Evolutionary conservation across 1,284 basidiomycete species (phyloP), one percentile per base, ranked within the genome.

Genomic region (Cystobasidiaceae sp.): DNA sequence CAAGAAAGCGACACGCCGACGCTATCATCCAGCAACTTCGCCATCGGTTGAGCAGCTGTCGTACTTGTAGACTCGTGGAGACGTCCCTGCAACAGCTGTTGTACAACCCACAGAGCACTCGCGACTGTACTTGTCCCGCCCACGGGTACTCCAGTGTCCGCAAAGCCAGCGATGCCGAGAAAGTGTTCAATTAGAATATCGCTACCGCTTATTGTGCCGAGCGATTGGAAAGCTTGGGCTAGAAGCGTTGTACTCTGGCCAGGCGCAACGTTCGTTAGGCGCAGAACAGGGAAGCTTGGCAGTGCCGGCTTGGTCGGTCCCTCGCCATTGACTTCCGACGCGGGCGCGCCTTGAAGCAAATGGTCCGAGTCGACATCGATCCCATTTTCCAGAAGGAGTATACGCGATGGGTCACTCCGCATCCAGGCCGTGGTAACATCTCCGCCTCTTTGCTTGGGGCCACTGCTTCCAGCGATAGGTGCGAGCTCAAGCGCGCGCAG

Each of bases 171-270:
- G 15, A 87, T 81, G 45, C 79, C 79, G 11, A 84, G 72, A 71
- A 96, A 90, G 84, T 90, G 90, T 70, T 94, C 91, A 4, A 90
- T 89, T 79, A 72, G 25, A 83, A 87, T 27, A 92, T 78, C 51
- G 84, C 84, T 5, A 80, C 78, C 63, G 89, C 87, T 13, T 85
- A 88, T 4, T 77, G 76, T 0, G 73, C 71, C 2, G 25, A 94
- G 78, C 0, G 84, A 79, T 48, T 80, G 80, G 57, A 94, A 83
- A 85, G 93, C 90, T 7, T 77, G 76, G 52, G 82, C 81, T 39
- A 94, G 75, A 0, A 84, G 78, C 30, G 80, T 75, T 21, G 81
- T 79, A 1, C 87, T 83, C 25, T 80, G 79, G 33, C 77, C 79
- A 4, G 84, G 84, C n/a, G 82, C 78, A 28, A 88, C 75, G 72